Conservation (phyloP, 495 filamentous ascomycete genomes). For the Hypoxylon perforatum region DNA sequence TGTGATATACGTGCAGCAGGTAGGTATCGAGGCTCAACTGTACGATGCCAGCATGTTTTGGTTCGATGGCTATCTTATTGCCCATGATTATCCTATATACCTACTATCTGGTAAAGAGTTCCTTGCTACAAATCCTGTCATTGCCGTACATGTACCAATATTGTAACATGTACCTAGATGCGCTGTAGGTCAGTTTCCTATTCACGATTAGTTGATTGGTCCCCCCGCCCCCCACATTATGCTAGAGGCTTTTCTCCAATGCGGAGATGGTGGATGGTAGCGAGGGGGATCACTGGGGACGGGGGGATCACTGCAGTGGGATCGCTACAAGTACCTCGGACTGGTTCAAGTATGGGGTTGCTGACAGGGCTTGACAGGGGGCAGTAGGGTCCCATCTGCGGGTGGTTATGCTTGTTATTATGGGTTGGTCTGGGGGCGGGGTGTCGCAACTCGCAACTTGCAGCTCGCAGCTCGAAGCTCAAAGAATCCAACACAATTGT, state of each 20-base stretch:
- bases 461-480: no score
- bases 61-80: no score
- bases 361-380: constrained; percentile 28
- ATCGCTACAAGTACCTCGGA: background rate
- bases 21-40: no score
- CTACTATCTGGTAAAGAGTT: background rate
- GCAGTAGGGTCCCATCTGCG: background rate
- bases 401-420: constrained; percentile 30
- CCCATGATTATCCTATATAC: no score
- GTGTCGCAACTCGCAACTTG: constrained; percentile 3
- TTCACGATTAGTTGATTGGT: constrained; percentile 31
- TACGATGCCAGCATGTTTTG: no score
- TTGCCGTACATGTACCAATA: constrained; percentile 22
- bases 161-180: constrained; percentile 23
- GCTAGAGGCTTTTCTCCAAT: constrained; percentile 45
- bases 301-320: constrained; percentile 4
- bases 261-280: constrained; percentile 44
- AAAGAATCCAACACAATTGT: no score
- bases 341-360: constrained; percentile 38
- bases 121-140: background rate
- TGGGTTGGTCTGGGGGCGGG: constrained; percentile 35
- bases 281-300: constrained; percentile 17
- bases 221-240: constrained; percentile 45
- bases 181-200: constrained; percentile 13
- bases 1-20: no score